A percentile compares a stretch with the other conserved stretches of the same genome.
phyloP scores from a whole-genome alignment of 371 early-diverging fungal genomes.

The Phascolomyces articulosus region DNA sequence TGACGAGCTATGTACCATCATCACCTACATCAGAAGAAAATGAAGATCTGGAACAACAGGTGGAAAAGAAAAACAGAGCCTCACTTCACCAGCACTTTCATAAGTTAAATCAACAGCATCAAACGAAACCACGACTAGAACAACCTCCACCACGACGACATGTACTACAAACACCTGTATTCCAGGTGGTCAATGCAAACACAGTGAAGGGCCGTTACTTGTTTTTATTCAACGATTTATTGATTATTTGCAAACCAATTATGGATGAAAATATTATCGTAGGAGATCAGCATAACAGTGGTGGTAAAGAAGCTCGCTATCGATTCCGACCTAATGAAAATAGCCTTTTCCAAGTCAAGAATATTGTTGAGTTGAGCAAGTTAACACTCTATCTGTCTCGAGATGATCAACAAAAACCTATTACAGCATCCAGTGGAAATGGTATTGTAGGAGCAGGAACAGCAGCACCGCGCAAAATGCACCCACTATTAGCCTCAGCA shows the following conservation, averaged over 20 bases:
- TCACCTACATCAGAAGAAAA: not conserved
- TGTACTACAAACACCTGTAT: slow-evolving; percentile 77
- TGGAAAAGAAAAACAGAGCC: not conserved
- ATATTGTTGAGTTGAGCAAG: slow-evolving; percentile 59
- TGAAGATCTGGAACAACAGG: not conserved
- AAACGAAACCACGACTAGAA: slow-evolving; percentile 7
- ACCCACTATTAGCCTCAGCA: slow-evolving; percentile 62
- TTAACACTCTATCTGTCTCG: slow-evolving; percentile 54
- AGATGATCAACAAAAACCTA: slow-evolving; percentile 42
- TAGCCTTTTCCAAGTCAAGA: slow-evolving; percentile 66
- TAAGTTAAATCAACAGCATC: not conserved
- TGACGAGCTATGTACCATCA: slow-evolving; percentile 1
- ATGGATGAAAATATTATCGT: slow-evolving; percentile 53
- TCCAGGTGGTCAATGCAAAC: slow-evolving; percentile 73
- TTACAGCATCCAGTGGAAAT: no score
- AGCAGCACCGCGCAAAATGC: slow-evolving; percentile 50
- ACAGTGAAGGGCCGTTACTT: slow-evolving; percentile 78
- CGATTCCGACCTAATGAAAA: slow-evolving; percentile 52
- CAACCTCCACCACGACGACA: slow-evolving; percentile 57
- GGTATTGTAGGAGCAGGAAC: not conserved
- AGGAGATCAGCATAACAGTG: slow-evolving; percentile 9
- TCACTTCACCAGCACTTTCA: not conserved
- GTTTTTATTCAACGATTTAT: slow-evolving; percentile 79
- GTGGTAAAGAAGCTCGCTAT: slow-evolving; percentile 18
- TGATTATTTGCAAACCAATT: slow-evolving; percentile 75